Percentiles rank a stretch among this genome's conserved stretches.
phyloP scores from a whole-genome alignment of 148 eudicot species.

The Chenopodium suecicum region DNA sequence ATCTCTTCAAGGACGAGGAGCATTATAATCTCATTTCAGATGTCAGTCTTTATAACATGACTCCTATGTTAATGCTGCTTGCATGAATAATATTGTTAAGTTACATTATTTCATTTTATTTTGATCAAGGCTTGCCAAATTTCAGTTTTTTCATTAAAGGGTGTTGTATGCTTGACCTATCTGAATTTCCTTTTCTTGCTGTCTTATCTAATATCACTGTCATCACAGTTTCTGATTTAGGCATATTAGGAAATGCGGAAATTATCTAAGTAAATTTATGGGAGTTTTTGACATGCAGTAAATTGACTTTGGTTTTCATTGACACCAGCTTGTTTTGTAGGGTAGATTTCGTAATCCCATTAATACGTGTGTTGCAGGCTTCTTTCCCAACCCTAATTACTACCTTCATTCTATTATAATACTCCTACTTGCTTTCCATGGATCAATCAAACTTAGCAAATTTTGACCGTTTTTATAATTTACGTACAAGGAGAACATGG shows the following conservation, averaged over 20 bases:
- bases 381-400: background rate
- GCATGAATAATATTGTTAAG: background rate
- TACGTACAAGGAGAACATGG: background rate
- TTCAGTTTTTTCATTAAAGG: background rate
- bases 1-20: constrained; percentile 76
- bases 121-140: background rate
- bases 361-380: background rate
- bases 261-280: background rate
- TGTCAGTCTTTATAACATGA: constrained; percentile 44
- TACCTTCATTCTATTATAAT: too few relatives aligned
- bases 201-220: background rate
- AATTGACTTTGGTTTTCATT: background rate
- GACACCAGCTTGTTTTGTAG: background rate
- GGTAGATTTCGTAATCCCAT: background rate
- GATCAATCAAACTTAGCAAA: too few relatives aligned
- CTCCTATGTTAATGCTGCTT: background rate
- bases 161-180: background rate
- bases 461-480: too few relatives aligned
- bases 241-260: background rate
- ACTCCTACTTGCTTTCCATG: too few relatives aligned
- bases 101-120: background rate
- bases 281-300: background rate
- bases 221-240: background rate
- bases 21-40: constrained; percentile 66
- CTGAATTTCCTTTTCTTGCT: background rate